A percentile compares a stretch with the other conserved stretches of the same genome.
phyloP scores from a whole-genome alignment of 495 filamentous ascomycete species.

The Astrocystis sublimbata region DNA sequence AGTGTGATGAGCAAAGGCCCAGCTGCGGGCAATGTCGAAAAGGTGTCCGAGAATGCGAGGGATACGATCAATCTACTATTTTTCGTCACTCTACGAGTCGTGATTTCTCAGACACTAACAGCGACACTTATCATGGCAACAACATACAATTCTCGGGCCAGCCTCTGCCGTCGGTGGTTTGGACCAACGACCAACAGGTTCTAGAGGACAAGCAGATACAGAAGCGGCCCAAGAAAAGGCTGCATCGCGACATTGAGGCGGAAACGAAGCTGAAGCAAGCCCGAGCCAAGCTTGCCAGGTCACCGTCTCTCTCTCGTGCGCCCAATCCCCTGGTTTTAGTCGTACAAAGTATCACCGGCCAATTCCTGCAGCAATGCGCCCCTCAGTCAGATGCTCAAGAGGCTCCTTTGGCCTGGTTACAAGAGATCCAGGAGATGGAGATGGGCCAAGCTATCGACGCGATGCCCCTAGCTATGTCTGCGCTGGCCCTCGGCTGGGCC shows the following conservation, averaged over 20 bases:
- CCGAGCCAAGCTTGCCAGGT: not conserved
- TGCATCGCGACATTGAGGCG: not conserved
- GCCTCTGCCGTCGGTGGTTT: not conserved
- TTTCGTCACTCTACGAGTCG: conserved; percentile 8
- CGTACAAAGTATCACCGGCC: conserved; percentile 5
- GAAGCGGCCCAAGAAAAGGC: not conserved
- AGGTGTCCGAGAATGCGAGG: conserved; percentile 13
- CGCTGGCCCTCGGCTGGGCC: conserved; percentile 17
- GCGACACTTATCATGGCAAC: not conserved
- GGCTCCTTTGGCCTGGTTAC: conserved; percentile 11
- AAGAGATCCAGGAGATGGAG: not conserved
- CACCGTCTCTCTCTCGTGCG: not conserved
- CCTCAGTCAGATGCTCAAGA: conserved; percentile 10
- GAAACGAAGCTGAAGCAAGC: not conserved
- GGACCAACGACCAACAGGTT: not conserved
- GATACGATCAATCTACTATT: conserved; percentile 12
- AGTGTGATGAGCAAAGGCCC: conserved; percentile 18
- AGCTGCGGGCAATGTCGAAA: conserved; percentile 16
- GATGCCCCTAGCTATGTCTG: conserved; percentile 15
- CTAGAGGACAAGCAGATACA: not conserved
- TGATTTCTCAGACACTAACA: not conserved
- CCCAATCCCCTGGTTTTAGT: not conserved
- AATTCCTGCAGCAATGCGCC: conserved; percentile 2
- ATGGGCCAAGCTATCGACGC: conserved; percentile 9
- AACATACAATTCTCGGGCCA: not conserved